Evolutionary conservation across 352 stramenopile genomes (phyloP), one percentile per base, ranked within the genome.

Genomic region (Pythium folliculosum): DNA sequence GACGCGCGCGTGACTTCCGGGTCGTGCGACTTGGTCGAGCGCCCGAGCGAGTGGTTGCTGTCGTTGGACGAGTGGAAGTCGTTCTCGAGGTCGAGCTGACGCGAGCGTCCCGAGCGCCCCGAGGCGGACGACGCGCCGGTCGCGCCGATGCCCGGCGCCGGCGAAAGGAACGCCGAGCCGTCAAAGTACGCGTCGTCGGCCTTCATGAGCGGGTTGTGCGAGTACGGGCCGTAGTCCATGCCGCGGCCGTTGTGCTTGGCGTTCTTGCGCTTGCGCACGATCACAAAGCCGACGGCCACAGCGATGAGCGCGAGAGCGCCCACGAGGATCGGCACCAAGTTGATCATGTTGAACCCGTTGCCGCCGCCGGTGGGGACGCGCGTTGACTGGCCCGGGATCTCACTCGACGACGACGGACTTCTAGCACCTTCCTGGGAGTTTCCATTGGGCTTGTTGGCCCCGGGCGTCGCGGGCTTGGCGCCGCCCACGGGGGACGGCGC

Each of bases 21-120:
- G 13, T 67, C 60, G 47, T 51, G 51, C 8, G 59, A 58, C 37
- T 58, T 64, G 57, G 45, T 55, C 30, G 57, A 64, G 30, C 45
- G 50, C 27, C 40, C 38, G 25, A 70, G 40, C 38, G 61, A 68
- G 37, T 23, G 37, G 37, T 43, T 54, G 43, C 56, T 65, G 49
- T 65, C 59, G 35, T 70, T 70, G 19, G 64, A 70, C 48, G 64
- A 70, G 49, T 62, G 48, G 30, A 62, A 65, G 17, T 70, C 64
- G 57, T 64, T 70, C 8, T 70, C 64, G n/a, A 60, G 40, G 22
- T 61, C 48, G 25, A 64, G 63, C 32, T 57, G 32, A 1, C 52
- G 57, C 49, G 65, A 60, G 6, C 38, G 44, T 12, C 22, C 40
- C 49, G 65, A 60, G 6, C 38, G 44, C 5, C 30, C 40, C 14